Percentiles rank a stretch among this genome's conserved stretches.
Evolutionary conservation across 2,329 filamentous ascomycete genomes (phyloP).

Genomic region (Phyllosticta citriasiana): DNA sequence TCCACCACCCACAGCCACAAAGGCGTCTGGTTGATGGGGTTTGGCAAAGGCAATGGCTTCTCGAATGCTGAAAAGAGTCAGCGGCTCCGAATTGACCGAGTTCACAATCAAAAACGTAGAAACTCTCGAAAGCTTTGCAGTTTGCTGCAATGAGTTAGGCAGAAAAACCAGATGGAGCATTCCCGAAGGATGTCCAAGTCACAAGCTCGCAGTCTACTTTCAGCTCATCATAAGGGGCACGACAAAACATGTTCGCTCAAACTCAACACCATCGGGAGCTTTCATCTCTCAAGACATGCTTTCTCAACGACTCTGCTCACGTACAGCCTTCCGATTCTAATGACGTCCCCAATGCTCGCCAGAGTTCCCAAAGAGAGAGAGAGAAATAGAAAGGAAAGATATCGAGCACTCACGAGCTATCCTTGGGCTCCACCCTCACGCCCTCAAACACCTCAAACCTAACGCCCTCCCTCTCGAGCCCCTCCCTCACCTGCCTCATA

Average conservation of each 20-base stretch:
- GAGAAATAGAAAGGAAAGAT: background rate
- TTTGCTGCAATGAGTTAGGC: background rate
- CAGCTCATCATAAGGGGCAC: no score
- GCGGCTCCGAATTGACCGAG: background rate
- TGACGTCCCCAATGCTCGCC: background rate
- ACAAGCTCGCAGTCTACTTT: no score
- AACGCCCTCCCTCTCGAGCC: constrained; percentile 66
- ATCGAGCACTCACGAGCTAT: constrained; percentile 58
- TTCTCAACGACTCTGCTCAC: no score
- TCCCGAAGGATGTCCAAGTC: no score
- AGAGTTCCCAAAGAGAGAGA: background rate
- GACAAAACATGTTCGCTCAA: no score
- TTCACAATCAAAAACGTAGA: background rate
- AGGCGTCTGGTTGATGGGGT: constrained; percentile 72
- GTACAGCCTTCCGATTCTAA: background rate
- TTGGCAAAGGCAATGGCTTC: constrained; percentile 84
- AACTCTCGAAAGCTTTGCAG: background rate
- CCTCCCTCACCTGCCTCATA: constrained; percentile 82
- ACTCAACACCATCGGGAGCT: no score
- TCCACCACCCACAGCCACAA: constrained; percentile 82
- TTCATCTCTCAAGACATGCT: no score
- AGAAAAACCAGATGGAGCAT: background rate
- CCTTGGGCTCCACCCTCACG: constrained; percentile 83
- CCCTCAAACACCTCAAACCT: constrained; percentile 72
- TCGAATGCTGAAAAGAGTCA: constrained; percentile 50